These are phyloP conservation scores for Neospermospora avenae DNA, from an alignment of 2,329 filamentous ascomycete genomes.

Conservation along the genomic window DNA sequence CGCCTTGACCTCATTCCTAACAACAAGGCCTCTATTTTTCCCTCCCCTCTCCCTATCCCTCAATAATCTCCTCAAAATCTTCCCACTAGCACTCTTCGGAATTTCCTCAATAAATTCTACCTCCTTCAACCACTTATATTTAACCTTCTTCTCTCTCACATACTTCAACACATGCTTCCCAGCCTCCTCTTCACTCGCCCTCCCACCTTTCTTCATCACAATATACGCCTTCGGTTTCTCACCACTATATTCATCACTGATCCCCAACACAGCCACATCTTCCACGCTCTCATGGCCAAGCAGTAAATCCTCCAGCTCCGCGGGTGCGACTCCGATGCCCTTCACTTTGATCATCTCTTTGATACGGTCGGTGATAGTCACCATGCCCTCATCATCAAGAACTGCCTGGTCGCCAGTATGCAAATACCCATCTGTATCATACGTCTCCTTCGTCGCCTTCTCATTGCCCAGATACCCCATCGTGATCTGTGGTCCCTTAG, in stretches of 20 bases:
- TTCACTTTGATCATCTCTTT: conserved; percentile 56
- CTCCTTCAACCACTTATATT: conserved; percentile 53
- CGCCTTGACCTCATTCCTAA: conserved; percentile 33
- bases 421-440: conserved; percentile 66
- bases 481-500: conserved; percentile 69
- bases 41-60: conserved; percentile 43
- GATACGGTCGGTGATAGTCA: conserved; percentile 73
- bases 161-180: conserved; percentile 46
- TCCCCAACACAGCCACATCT: conserved; percentile 60
- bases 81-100: conserved; percentile 62
- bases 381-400: conserved; percentile 58
- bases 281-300: conserved; percentile 40
- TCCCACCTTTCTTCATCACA: conserved; percentile 39
- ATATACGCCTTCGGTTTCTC: conserved; percentile 56
- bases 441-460: conserved; percentile 21
- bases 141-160: conserved; percentile 51
- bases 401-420: conserved; percentile 67
- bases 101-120: conserved; percentile 53
- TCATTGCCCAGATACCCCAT: conserved; percentile 65
- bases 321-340: conserved; percentile 43
- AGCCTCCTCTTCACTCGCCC: conserved; percentile 28
- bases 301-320: conserved; percentile 41
- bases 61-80: conserved; percentile 58
- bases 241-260: conserved; percentile 41
- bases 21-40: conserved; percentile 33